Evolutionary conservation across 306 rosid species (phyloP).

Genomic region (Fagus crenata): DNA sequence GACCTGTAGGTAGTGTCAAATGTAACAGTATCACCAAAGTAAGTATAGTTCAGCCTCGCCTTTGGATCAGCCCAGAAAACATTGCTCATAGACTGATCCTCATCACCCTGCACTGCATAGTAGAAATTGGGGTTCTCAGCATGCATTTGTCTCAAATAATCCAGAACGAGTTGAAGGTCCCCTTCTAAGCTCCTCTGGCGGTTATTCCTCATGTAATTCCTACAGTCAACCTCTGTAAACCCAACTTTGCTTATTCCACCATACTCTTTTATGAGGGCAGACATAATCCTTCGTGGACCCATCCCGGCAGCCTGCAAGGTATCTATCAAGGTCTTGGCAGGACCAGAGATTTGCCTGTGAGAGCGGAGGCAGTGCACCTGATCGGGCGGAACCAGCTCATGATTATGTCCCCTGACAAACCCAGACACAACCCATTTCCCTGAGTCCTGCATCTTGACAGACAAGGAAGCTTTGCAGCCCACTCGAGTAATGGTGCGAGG

Average conservation of each 20-base stretch:
- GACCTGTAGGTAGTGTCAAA: conserved; percentile 98
- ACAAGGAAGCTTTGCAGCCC: conserved; percentile 95
- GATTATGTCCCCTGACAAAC: conserved; percentile 89
- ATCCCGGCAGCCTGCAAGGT: conserved; percentile 98
- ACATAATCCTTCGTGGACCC: conserved; percentile 99
- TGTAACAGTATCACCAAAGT: conserved; percentile 92
- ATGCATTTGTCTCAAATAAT: conserved; percentile 86
- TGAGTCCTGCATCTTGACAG: conserved; percentile 96
- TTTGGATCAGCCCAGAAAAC: conserved; percentile 95
- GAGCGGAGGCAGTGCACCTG: conserved; percentile 97
- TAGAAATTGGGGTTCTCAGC: conserved; percentile 77
- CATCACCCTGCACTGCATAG: conserved; percentile 87
- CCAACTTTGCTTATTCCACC: conserved; percentile 98
- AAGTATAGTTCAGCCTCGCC: conserved; percentile 78
- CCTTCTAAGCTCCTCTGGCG: conserved; percentile 89
- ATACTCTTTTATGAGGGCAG: conserved; percentile 90
- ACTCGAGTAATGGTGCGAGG: conserved; percentile 89
- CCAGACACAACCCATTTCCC: conserved; percentile 99
- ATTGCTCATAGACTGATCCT: conserved; percentile 67
- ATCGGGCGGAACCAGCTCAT: conserved; percentile 91
- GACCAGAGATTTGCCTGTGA: conserved; percentile 93
- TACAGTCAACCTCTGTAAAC: conserved; percentile 95
- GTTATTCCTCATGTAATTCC: conserved; percentile 98
- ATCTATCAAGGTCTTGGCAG: conserved; percentile 94
- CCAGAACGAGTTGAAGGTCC: conserved; percentile 80